Conservation (phyloP, 768 basidiomycete species). For the Gyrodon lividus region DNA sequence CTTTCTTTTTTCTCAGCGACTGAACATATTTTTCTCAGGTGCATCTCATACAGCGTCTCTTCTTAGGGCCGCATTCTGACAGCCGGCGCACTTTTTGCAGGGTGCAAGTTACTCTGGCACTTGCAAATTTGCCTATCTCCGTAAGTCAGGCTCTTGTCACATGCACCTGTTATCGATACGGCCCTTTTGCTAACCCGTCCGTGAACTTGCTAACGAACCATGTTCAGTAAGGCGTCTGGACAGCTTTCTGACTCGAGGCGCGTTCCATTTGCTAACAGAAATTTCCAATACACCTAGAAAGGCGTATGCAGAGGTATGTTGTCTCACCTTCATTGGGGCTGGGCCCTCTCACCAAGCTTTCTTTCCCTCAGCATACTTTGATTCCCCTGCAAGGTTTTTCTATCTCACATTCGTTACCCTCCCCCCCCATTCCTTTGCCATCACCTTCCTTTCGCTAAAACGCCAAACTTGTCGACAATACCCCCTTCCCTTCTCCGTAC, state of each 20-base stretch:
- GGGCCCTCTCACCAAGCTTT: neutral
- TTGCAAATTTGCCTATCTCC: neutral
- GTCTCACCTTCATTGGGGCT: neutral
- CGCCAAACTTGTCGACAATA: neutral
- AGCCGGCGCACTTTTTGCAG: neutral
- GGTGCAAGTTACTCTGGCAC: neutral
- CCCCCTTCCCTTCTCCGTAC: neutral
- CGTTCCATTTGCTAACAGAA: neutral
- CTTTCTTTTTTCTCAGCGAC: neutral
- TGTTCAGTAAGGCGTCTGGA: neutral
- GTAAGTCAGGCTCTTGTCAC: conserved; percentile 1
- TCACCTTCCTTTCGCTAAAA: conserved; percentile 6
- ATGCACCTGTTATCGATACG: neutral
- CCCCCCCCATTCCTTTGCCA: conserved; percentile 8
- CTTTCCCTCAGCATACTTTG: conserved; percentile 12
- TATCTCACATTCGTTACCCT: conserved; percentile 14
- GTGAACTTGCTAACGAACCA: neutral
- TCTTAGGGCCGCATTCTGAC: neutral
- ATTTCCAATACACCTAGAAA: neutral
- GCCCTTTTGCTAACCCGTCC: no score
- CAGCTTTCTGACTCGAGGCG: conserved; percentile 6
- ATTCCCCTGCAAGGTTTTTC: neutral
- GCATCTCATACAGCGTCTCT: neutral
- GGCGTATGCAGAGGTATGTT: conserved; percentile 19
- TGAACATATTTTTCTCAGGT: neutral